These are phyloP conservation scores for Simmondsia chinensis DNA, from an alignment of 148 eudicot species.

Conservation along the genomic window DNA sequence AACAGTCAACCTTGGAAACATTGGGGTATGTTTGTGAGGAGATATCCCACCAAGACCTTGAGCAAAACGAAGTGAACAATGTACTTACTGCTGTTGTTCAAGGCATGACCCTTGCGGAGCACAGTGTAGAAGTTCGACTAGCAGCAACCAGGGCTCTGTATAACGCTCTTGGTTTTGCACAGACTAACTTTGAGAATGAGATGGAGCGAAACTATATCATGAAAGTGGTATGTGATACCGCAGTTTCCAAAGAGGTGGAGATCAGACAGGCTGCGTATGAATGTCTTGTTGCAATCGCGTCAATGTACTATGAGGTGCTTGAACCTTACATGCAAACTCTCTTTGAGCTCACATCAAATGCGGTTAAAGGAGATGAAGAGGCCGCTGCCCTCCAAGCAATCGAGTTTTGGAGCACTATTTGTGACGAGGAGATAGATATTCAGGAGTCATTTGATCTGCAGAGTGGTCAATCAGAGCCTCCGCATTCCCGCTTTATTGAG, in stretches of 20 bases:
- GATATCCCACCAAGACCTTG: slow-evolving; percentile 53
- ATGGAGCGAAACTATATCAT: slow-evolving; percentile 67
- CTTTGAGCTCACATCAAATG: slow-evolving; percentile 56
- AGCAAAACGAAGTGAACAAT: slow-evolving; percentile 54
- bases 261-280: slow-evolving; percentile 72
- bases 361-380: slow-evolving; percentile 62
- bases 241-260: slow-evolving; percentile 45
- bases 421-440: slow-evolving; percentile 69
- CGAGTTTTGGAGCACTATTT: slow-evolving; percentile 86
- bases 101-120: slow-evolving; percentile 57
- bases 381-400: slow-evolving; percentile 77
- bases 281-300: slow-evolving; percentile 68
- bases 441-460: slow-evolving; percentile 39
- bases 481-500: slow-evolving; percentile 52
- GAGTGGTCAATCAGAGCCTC: slow-evolving; percentile 30
- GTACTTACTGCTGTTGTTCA: slow-evolving; percentile 73
- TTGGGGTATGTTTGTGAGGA: slow-evolving; percentile 78
- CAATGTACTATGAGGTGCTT: slow-evolving; percentile 61
- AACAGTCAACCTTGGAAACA: slow-evolving; percentile 64
- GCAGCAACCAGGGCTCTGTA: slow-evolving; percentile 65
- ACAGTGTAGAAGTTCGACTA: slow-evolving; percentile 42
- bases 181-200: slow-evolving; percentile 64
- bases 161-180: slow-evolving; percentile 79
- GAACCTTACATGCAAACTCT: slow-evolving; percentile 66
- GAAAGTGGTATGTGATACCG: slow-evolving; percentile 67